Evolutionary conservation across 2,329 filamentous ascomycete species (phyloP), one percentile per base, ranked within the genome.

Genomic region (Phyllosticta citriasiana): DNA sequence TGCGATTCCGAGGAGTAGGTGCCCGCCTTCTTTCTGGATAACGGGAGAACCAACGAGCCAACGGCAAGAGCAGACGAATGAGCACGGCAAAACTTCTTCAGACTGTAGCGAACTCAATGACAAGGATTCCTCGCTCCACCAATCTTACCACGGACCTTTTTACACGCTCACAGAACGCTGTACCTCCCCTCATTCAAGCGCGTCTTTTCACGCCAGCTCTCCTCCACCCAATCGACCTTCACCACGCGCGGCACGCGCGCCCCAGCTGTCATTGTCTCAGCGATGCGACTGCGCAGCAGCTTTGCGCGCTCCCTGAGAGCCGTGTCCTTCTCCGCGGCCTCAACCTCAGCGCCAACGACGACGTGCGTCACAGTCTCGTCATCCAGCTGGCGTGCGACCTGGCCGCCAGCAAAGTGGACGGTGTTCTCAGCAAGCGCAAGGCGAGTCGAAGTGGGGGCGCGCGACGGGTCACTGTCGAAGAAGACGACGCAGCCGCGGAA

Each of bases 161-260:
- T 2, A 30, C 6, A 27, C 7, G 35, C 40, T 47, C 16, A 57
- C 30, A 26, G 16, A 14, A 30, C 55, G 53, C 53, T 55, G 16
- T 53, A 61, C 50, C 24, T 54, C 33, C 73, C 73, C 59, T 97
- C 93, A 65, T 96, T 90, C 55, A 97, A 72, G 63, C 88, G 69
- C 0, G 91, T 96, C 65, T 79, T 81, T 71, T 93, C 89, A 62
- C 78, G 79, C 91, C 92, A 96, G 68, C 89, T 89, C 58, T 88
- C 85, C 57, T 86, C 81, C 0, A 97, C 75, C 94, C 94, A 99
- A 14, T 78, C 77, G 9, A 80, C 72, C 0, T 77, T 82, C 2
- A 97, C 88, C 6, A 93, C 74, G 65, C 89, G 79, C 0, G 92
- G 89, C 40, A 91, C 73, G 55, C 69, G 75, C 59, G 70, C 75